Percentiles rank a stretch among this genome's conserved stretches.
Conservation (phyloP, 164 flowering plant genomes). For the Vitis cinerea region DNA sequence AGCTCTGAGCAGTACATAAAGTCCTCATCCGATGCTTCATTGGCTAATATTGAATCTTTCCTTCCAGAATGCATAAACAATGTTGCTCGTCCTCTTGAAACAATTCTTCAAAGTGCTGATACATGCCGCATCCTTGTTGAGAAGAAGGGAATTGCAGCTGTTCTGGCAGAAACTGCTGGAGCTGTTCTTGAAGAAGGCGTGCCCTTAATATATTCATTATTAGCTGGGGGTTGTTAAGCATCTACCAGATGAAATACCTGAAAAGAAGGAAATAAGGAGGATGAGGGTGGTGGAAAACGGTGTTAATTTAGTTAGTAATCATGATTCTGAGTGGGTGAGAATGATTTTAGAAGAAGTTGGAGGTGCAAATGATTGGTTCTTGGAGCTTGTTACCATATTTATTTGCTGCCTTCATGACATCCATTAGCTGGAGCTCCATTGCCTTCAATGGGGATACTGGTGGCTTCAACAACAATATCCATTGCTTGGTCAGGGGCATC, state of each 20-base stretch:
- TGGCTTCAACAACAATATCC: conserved; percentile 89
- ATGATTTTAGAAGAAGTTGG: conserved; percentile 79
- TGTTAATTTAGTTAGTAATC: conserved; percentile 57
- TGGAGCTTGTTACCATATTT: conserved; percentile 88
- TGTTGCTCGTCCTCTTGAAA: conserved; percentile 83
- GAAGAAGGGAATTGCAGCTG: conserved; percentile 87
- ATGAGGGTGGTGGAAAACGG: conserved; percentile 71
- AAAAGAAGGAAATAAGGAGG: conserved; percentile 75
- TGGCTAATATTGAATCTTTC: conserved; percentile 47
- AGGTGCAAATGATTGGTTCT: conserved; percentile 79
- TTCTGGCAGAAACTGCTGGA: conserved; percentile 86
- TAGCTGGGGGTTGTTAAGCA: conserved; percentile 63
- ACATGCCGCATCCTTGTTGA: conserved; percentile 86
- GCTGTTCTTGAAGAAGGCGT: conserved; percentile 83
- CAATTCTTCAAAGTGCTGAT: conserved; percentile 88
- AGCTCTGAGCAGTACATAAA: conserved; percentile 47
- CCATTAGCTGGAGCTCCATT: conserved; percentile 77
- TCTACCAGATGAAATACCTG: conserved; percentile 81
- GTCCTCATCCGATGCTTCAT: conserved; percentile 45
- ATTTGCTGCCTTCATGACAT: conserved; percentile 83
- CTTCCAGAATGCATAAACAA: conserved; percentile 78
- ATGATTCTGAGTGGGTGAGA: conserved; percentile 88
- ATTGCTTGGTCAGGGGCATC: conserved; percentile 94
- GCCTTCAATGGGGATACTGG: conserved; percentile 85
- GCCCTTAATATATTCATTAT: conserved; percentile 73